Conservation (phyloP, 2,329 filamentous ascomycete genomes). For the Fusarium sp. region DNA sequence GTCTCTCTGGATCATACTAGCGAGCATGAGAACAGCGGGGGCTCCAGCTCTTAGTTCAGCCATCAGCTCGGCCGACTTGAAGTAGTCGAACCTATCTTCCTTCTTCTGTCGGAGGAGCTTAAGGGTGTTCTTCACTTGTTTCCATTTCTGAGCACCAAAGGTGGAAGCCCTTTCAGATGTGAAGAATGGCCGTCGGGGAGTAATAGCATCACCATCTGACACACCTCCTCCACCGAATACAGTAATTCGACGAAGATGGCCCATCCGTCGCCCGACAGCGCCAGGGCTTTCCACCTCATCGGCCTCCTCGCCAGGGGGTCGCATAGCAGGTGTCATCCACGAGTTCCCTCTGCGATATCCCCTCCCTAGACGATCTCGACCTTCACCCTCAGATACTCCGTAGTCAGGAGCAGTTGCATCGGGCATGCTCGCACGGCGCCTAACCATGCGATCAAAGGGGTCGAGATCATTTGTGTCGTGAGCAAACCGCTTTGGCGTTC, state of each 20-base stretch:
- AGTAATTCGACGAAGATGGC: slow-evolving; percentile 71
- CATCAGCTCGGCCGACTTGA: slow-evolving; percentile 95
- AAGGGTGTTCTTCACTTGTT: slow-evolving; percentile 87
- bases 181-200: slow-evolving; percentile 65
- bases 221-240: slow-evolving; percentile 69
- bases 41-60: slow-evolving; percentile 92
- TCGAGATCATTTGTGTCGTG: slow-evolving; percentile 53
- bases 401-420: slow-evolving; percentile 65
- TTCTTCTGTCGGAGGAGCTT: slow-evolving; percentile 81
- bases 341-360: slow-evolving; percentile 65
- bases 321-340: slow-evolving; percentile 61
- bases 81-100: slow-evolving; percentile 87
- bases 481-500: slow-evolving; percentile 63
- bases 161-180: slow-evolving; percentile 73
- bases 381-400: slow-evolving; percentile 78
- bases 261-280: slow-evolving; percentile 59
- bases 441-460: slow-evolving; percentile 59
- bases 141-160: slow-evolving; percentile 85
- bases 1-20: slow-evolving; percentile 97
- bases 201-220: slow-evolving; percentile 68
- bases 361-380: slow-evolving; percentile 64
- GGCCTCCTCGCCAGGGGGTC: slow-evolving; percentile 57
- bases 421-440: slow-evolving; percentile 71
- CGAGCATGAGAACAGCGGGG: slow-evolving; percentile 90
- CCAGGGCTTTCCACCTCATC: slow-evolving; percentile 63